Percentiles rank a stretch among this genome's conserved stretches.
Evolutionary conservation across 116 monocot species (phyloP).

Genomic region (Papilionanthe hybrid): DNA sequence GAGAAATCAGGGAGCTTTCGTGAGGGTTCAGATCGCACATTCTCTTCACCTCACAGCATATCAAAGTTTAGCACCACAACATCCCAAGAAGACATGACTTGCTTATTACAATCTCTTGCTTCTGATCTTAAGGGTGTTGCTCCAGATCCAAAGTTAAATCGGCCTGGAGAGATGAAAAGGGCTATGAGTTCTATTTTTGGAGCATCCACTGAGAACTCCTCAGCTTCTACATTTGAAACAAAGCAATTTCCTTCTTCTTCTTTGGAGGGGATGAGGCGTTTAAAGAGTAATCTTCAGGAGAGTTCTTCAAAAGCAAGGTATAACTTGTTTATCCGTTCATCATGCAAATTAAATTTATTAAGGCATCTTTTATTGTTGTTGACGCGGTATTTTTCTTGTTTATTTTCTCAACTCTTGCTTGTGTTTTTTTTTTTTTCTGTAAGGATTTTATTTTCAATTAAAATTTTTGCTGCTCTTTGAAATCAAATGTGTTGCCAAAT

Average conservation of each 20-base stretch:
- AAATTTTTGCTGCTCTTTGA: neutral
- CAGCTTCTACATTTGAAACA: conserved; percentile 10
- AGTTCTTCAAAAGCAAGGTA: conserved; percentile 46
- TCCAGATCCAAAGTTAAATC: conserved; percentile 34
- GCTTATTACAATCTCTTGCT: conserved; percentile 36
- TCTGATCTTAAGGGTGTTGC: conserved; percentile 32
- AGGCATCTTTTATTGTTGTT: neutral
- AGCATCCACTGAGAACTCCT: conserved; percentile 18
- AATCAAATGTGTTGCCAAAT: neutral
- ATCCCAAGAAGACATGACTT: conserved; percentile 24
- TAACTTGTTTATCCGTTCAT: neutral
- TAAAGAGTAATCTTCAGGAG: conserved; percentile 35
- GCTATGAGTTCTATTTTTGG: conserved; percentile 36
- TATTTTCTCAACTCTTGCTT: neutral
- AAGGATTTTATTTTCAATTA: neutral
- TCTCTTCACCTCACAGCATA: conserved; percentile 15
- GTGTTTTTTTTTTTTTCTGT: neutral
- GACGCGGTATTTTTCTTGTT: neutral
- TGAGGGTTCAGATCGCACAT: conserved; percentile 29
- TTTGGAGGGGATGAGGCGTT: conserved; percentile 45
- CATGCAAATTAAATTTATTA: neutral
- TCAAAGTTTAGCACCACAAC: conserved; percentile 19
- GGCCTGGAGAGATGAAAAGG: conserved; percentile 37
- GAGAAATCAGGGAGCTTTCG: conserved; percentile 48
- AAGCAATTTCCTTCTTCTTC: conserved; percentile 24